A percentile compares a stretch with the other conserved stretches of the same genome.
phyloP scores from a whole-genome alignment of 73 alveolate genomes.

The Paramecium tetraurelia region DNA sequence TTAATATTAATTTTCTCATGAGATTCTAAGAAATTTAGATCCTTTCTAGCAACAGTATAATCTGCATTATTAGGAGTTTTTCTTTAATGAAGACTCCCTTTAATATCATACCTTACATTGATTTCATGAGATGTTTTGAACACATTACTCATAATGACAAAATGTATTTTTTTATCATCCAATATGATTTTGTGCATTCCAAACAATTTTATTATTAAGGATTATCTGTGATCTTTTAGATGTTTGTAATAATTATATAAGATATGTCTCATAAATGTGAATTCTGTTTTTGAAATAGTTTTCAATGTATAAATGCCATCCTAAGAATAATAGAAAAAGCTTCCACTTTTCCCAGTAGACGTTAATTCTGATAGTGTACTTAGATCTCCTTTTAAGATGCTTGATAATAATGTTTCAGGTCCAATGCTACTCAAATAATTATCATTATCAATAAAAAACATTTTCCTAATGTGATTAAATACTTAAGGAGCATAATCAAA shows the following conservation, averaged over 20 bases:
- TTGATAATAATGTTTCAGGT: conserved; percentile 65
- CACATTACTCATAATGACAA: conserved; percentile 87
- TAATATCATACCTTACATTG: conserved; percentile 76
- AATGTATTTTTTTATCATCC: conserved; percentile 63
- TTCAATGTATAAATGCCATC: conserved; percentile 93
- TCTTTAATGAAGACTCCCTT: conserved; percentile 78
- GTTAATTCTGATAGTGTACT: conserved; percentile 50
- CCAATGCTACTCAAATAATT: conserved; percentile 73
- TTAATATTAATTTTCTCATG: neutral
- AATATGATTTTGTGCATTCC: conserved; percentile 82
- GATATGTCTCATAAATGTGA: conserved; percentile 78
- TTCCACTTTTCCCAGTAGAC: conserved; percentile 94
- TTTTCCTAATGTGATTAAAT: conserved; percentile 75
- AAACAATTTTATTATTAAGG: conserved; percentile 73
- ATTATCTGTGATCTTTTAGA: conserved; percentile 76
- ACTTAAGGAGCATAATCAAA: conserved; percentile 83
- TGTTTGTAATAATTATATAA: conserved; percentile 80
- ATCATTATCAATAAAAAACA: conserved; percentile 63
- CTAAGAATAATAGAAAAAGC: conserved; percentile 94
- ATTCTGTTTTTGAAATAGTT: conserved; percentile 87
- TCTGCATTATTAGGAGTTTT: conserved; percentile 56
- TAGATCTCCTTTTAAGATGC: conserved; percentile 56
- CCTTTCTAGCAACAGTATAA: conserved; percentile 44
- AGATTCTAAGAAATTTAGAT: conserved; percentile 13
- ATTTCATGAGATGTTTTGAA: conserved; percentile 86